A percentile compares a stretch with the other conserved stretches of the same genome.
phyloP scores from a whole-genome alignment of 495 filamentous ascomycete genomes.

The Lindgomyces ingoldianus region DNA sequence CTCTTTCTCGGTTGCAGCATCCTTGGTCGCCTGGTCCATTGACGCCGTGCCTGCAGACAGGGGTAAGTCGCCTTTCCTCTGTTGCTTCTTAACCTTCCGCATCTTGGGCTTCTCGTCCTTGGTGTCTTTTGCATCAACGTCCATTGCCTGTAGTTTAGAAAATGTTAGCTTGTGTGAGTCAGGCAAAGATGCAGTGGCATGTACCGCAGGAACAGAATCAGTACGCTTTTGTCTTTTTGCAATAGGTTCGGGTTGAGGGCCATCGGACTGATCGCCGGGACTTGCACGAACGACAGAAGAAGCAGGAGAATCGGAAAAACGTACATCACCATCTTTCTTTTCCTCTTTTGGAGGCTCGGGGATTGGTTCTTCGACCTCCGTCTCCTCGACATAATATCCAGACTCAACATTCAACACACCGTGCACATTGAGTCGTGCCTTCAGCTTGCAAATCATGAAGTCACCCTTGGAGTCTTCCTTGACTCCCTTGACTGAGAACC shows the following conservation, averaged over 20 bases:
- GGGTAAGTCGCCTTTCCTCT: constrained; percentile 94
- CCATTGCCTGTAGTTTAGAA: constrained; percentile 72
- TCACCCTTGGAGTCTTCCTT: constrained; percentile 61
- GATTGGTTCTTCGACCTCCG: constrained; percentile 94
- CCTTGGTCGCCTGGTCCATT: constrained; percentile 68
- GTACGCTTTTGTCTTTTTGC: constrained; percentile 36
- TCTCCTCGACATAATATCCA: constrained; percentile 97
- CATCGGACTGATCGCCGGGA: constrained; percentile 8
- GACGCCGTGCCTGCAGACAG: constrained; percentile 80
- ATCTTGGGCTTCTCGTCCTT: constrained; percentile 86
- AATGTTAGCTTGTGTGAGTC: constrained; percentile 17
- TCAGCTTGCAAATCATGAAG: constrained; percentile 91
- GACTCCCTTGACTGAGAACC: constrained; percentile 70
- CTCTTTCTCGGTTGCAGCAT: constrained; percentile 73
- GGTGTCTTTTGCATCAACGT: constrained; percentile 65
- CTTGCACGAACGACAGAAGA: constrained; percentile 3
- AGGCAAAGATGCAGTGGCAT: constrained; percentile 8
- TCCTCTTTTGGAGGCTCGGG: constrained; percentile 56
- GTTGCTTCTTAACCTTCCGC: constrained; percentile 98
- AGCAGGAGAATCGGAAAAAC: constrained; percentile 34
- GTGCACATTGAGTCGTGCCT: constrained; percentile 95
- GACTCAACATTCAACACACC: constrained; percentile 95
- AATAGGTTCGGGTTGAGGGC: constrained; percentile 3
- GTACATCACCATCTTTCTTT: constrained; percentile 62
- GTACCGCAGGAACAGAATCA: constrained; percentile 10